Conservation (phyloP, 129 eudicot species). For the Gnaphalium uliginosum region DNA sequence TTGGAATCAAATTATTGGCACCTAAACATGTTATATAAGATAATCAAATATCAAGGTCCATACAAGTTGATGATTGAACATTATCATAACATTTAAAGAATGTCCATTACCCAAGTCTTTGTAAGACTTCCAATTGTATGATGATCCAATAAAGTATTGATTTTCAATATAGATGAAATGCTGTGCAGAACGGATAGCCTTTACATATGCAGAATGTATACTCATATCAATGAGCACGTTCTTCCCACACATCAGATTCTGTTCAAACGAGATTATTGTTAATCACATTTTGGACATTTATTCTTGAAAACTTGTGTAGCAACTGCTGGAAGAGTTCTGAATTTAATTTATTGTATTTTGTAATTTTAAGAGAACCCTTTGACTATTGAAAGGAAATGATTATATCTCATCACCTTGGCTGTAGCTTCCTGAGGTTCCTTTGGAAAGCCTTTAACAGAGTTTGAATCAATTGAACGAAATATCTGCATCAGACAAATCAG, state of each 20-base stretch:
- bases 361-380: not conserved
- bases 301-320: not conserved
- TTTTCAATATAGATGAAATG: conserved; percentile 88
- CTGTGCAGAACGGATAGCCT: conserved; percentile 89
- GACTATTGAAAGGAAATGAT: not conserved
- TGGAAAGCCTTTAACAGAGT: conserved; percentile 79
- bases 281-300: not conserved
- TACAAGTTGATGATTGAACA: not conserved
- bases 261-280: conserved; percentile 32
- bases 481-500: conserved; percentile 44
- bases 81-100: not conserved
- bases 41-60: not conserved
- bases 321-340: not conserved
- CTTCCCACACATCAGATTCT: conserved; percentile 90
- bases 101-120: conserved; percentile 63
- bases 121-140: conserved; percentile 76
- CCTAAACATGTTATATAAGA: conserved; percentile 39
- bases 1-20: conserved; percentile 87
- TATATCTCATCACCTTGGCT: conserved; percentile 42
- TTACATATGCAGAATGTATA: conserved; percentile 86
- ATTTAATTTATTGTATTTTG: not conserved
- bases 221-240: conserved; percentile 88
- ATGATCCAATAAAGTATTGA: conserved; percentile 87
- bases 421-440: conserved; percentile 77
- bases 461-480: conserved; percentile 83